These are phyloP conservation scores for Trichoderma orchidacearum DNA, from an alignment of 495 filamentous ascomycete species.

Conservation along the genomic window DNA sequence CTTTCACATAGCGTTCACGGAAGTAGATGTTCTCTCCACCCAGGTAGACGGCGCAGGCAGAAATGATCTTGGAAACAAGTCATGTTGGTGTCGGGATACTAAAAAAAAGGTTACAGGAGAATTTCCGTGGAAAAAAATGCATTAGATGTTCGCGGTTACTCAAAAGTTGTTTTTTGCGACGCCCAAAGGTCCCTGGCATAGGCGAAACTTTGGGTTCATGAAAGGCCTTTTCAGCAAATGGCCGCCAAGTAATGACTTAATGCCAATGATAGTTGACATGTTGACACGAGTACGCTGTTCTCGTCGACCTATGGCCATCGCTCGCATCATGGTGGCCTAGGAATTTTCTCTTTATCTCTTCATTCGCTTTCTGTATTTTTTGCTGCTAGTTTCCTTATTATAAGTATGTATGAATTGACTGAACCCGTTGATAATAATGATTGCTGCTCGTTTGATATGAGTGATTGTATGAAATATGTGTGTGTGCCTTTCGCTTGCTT, in stretches of 20 bases:
- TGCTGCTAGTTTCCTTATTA: neutral
- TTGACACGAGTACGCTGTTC: neutral
- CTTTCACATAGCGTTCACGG: neutral
- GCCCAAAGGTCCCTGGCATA: neutral
- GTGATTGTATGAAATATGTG: neutral
- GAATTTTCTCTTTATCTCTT: neutral
- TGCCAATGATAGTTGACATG: neutral
- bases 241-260: neutral
- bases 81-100: neutral
- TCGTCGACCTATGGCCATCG: neutral
- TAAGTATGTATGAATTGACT: neutral
- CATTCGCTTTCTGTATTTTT: neutral
- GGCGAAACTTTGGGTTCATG: neutral
- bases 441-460: no score
- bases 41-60: neutral
- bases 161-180: neutral
- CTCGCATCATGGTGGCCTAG: neutral
- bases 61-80: neutral
- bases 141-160: neutral
- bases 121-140: neutral
- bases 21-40: neutral
- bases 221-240: neutral
- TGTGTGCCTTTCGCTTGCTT: neutral
- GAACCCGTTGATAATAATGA: neutral
- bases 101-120: neutral